Evolutionary conservation across 345 rosid species (phyloP).

Genomic region (Acer negundo): DNA sequence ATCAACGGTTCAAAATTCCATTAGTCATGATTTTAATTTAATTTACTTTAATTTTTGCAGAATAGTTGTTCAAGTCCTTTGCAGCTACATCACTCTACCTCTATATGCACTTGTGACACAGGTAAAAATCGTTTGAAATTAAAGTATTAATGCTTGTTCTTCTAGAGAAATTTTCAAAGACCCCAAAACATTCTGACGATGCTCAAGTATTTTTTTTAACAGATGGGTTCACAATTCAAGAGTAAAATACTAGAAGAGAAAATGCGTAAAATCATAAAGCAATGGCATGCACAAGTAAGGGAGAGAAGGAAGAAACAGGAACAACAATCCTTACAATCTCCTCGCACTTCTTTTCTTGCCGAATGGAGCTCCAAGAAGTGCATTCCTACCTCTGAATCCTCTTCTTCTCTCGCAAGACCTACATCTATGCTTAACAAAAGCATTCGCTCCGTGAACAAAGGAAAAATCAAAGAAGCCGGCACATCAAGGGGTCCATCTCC

Average conservation of each 20-base stretch:
- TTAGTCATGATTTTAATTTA: too few relatives aligned
- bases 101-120: constrained; percentile 39
- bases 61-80: constrained; percentile 38
- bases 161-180: too few relatives aligned
- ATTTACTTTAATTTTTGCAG: constrained; percentile 17
- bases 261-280: constrained; percentile 29
- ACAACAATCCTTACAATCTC: not conserved
- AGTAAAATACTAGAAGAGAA: constrained; percentile 33
- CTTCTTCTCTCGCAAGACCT: constrained; percentile 4
- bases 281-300: constrained; percentile 37
- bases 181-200: too few relatives aligned
- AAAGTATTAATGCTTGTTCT: not conserved
- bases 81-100: constrained; percentile 53
- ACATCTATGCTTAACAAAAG: not conserved
- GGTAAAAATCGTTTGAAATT: constrained; percentile 7
- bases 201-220: not conserved
- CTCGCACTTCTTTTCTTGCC: not conserved
- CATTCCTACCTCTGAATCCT: not conserved
- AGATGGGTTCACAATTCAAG: constrained; percentile 53
- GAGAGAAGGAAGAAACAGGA: constrained; percentile 35
- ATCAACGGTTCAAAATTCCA: not conserved
- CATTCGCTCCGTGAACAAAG: constrained; percentile 3
- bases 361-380: constrained; percentile 7
- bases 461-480: constrained; percentile 11
- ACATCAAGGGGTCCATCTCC: constrained; percentile 5